These are phyloP conservation scores for Madurella mycetomatis DNA, from an alignment of 2,329 filamentous ascomycete species.

Conservation along the genomic window DNA sequence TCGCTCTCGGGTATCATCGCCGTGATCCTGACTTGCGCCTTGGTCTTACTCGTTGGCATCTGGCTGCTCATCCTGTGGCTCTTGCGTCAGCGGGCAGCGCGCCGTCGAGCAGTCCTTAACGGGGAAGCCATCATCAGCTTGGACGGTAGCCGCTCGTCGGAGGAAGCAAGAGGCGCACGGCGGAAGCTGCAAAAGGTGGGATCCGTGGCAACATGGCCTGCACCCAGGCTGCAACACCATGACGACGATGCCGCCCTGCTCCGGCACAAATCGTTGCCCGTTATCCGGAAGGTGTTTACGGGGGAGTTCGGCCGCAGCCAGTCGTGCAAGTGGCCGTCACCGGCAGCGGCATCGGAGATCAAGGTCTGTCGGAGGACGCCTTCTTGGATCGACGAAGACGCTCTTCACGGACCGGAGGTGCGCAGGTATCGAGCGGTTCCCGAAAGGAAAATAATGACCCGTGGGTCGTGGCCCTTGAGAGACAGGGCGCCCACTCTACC, in stretches of 20 bases:
- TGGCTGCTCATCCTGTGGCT: slow-evolving; percentile 42
- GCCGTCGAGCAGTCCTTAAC: background rate
- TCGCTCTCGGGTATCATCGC: slow-evolving; percentile 35
- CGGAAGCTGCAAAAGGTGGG: slow-evolving; percentile 9
- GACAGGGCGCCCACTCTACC: slow-evolving; percentile 36
- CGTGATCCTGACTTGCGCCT: slow-evolving; percentile 45
- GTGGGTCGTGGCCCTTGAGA: slow-evolving; percentile 29
- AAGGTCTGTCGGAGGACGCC: slow-evolving; percentile 23
- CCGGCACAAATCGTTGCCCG: slow-evolving; percentile 6
- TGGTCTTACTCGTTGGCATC: slow-evolving; percentile 41
- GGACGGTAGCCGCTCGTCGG: background rate
- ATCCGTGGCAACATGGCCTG: background rate
- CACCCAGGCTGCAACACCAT: background rate
- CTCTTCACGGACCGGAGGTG: slow-evolving; percentile 44
- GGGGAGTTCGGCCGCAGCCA: slow-evolving; percentile 4
- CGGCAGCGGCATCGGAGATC: slow-evolving; percentile 21
- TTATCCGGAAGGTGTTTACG: slow-evolving; percentile 10
- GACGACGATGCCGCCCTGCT: background rate
- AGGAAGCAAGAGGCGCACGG: background rate
- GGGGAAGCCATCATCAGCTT: background rate
- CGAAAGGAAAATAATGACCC: slow-evolving; percentile 21
- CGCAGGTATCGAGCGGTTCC: slow-evolving; percentile 30
- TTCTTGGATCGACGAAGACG: slow-evolving; percentile 49
- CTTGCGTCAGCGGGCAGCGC: slow-evolving; percentile 25
- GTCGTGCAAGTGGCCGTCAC: slow-evolving; percentile 10